Evolutionary conservation across 2,329 filamentous ascomycete species (phyloP).

Genomic region (Sporothrix globosa): DNA sequence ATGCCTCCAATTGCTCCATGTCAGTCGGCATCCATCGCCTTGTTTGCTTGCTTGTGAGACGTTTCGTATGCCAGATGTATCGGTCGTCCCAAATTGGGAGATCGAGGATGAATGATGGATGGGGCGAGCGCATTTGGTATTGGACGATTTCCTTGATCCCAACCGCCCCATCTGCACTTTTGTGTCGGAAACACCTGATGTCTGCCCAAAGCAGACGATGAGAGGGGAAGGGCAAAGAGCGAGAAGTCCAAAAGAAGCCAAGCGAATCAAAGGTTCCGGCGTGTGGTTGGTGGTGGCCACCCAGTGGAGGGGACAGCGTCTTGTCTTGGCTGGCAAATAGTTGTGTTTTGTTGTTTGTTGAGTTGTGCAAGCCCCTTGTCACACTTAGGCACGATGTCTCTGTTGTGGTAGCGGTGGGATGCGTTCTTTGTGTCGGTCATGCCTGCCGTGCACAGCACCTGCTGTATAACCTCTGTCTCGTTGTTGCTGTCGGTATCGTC

Average conservation of each 20-base stretch:
- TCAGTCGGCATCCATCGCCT: neutral
- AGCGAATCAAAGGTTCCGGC: neutral
- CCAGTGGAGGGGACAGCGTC: neutral
- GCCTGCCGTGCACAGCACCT: conserved; percentile 4
- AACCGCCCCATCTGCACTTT: neutral
- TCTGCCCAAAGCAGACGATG: neutral
- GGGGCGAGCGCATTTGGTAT: neutral
- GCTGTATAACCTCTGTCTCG: neutral
- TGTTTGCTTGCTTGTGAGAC: conserved; percentile 2
- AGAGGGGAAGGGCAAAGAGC: neutral
- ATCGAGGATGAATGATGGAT: neutral
- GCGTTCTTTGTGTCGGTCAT: neutral
- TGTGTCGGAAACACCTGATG: neutral
- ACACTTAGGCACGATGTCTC: conserved; percentile 8
- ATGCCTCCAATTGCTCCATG: neutral
- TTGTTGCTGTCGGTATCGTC: conserved; percentile 12
- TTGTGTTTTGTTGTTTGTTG: neutral
- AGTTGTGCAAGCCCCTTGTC: conserved; percentile 21
- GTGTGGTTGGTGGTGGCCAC: neutral
- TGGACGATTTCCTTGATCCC: neutral
- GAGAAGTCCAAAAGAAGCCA: neutral
- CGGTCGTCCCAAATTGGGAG: conserved; percentile 3
- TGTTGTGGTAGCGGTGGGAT: conserved; percentile 3
- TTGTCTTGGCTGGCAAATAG: neutral
- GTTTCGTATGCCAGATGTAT: neutral